phyloP scores from a whole-genome alignment of 148 eudicot species.

The Vaccinium corymbosum region DNA sequence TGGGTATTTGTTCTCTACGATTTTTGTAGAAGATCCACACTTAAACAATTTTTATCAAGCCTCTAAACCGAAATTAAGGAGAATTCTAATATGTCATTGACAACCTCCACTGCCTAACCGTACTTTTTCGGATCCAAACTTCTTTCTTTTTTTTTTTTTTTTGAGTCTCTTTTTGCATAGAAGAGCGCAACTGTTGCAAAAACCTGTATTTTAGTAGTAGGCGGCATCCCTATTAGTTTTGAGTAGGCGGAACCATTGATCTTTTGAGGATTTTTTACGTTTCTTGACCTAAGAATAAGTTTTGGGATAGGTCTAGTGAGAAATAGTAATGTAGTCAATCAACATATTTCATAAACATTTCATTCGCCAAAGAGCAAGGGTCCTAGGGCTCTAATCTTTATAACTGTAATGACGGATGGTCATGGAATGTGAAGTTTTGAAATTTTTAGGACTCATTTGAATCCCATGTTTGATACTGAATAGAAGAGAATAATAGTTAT shows the following conservation, averaged over 20 bases:
- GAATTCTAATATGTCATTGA: not conserved
- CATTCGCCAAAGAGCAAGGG: not conserved
- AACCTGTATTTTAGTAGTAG: too few relatives aligned
- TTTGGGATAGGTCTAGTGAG: too few relatives aligned
- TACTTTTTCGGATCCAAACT: too few relatives aligned
- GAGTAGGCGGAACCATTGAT: too few relatives aligned
- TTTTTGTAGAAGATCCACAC: not conserved
- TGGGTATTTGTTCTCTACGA: not conserved
- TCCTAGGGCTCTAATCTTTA: not conserved
- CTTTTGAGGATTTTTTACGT: not conserved
- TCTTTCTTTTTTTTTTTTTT: too few relatives aligned
- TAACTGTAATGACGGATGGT: not conserved
- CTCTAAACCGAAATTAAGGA: not conserved
- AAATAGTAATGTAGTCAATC: too few relatives aligned
- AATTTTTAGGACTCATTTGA: not conserved
- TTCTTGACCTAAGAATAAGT: not conserved
- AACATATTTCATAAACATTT: not conserved
- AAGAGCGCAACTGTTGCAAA: too few relatives aligned
- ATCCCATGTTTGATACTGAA: not conserved
- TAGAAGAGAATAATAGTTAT: not conserved
- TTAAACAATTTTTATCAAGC: not conserved
- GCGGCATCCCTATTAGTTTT: too few relatives aligned
- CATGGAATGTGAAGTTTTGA: not conserved
- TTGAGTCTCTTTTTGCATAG: too few relatives aligned
- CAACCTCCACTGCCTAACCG: not conserved